Percentiles rank a stretch among this genome's conserved stretches.
These are phyloP conservation scores for Kodamaea fungicola DNA, from an alignment of 1,139 yeast genomes.

Conservation along the genomic window DNA sequence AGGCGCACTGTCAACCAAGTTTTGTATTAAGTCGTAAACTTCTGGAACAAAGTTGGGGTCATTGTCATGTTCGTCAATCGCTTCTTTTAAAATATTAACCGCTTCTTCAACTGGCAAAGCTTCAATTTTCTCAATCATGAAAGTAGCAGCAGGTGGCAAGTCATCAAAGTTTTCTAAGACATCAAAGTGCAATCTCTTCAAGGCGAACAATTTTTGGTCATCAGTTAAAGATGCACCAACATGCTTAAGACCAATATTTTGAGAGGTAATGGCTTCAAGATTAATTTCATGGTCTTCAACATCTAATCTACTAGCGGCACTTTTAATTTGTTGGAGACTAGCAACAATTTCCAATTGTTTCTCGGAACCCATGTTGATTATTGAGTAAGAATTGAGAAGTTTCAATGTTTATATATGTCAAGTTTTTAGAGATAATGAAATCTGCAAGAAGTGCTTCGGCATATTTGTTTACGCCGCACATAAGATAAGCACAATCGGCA, in stretches of 20 bases:
- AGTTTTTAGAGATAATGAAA: too few relatives aligned
- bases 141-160: constrained; percentile 25
- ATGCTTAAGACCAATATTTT: constrained; percentile 21
- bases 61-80: constrained; percentile 16
- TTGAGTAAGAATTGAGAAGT: too few relatives aligned
- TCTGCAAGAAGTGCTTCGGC: too few relatives aligned
- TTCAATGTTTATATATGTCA: too few relatives aligned
- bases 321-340: neutral
- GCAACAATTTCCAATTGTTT: too few relatives aligned
- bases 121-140: constrained; percentile 20
- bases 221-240: constrained; percentile 25
- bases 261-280: constrained; percentile 12
- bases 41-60: constrained; percentile 23
- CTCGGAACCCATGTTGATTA: too few relatives aligned
- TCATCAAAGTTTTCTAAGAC: constrained; percentile 25
- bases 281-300: constrained; percentile 12
- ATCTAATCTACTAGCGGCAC: constrained; percentile 5
- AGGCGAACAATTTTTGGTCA: constrained; percentile 24
- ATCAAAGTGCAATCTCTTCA: constrained; percentile 26
- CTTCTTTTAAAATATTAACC: constrained; percentile 15
- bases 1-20: constrained; percentile 8
- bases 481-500: too few relatives aligned
- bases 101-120: constrained; percentile 15
- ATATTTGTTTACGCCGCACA: too few relatives aligned
- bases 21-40: constrained; percentile 12